Conservation (phyloP, 2,329 filamentous ascomycete species). For the Aureobasidium namibiae region DNA sequence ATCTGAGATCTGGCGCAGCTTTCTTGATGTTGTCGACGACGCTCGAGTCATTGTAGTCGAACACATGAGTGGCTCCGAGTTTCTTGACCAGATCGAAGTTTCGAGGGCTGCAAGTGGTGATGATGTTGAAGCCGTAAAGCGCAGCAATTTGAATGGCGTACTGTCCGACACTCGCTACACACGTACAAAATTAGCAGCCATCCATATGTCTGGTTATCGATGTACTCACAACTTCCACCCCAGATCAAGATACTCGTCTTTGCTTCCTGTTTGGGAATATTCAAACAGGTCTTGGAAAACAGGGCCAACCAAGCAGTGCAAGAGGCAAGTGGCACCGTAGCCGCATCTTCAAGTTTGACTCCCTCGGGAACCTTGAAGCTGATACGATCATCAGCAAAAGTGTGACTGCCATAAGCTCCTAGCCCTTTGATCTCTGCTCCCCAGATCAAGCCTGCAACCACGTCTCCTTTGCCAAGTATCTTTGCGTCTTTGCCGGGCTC, state of each 20-base stretch:
- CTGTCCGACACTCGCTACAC: not conserved
- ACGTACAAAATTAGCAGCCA: not conserved
- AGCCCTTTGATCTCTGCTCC: constrained; percentile 8
- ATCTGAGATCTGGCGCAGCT: constrained; percentile 35
- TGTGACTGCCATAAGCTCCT: not conserved
- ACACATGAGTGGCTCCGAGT: constrained; percentile 41
- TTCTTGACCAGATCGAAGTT: constrained; percentile 41
- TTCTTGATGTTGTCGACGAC: constrained; percentile 39
- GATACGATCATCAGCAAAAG: not conserved
- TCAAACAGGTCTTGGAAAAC: not conserved
- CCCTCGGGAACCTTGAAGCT: not conserved
- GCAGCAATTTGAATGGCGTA: not conserved
- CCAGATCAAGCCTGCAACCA: constrained; percentile 39
- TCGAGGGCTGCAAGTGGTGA: constrained; percentile 38
- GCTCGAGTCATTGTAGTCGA: constrained; percentile 42
- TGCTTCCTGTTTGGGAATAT: not conserved
- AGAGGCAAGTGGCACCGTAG: not conserved
- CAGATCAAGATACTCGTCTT: not conserved
- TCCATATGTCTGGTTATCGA: accelerated
- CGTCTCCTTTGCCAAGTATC: constrained; percentile 41
- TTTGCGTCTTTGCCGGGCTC: constrained; percentile 44
- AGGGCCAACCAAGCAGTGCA: constrained; percentile 7
- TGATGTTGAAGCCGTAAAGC: constrained; percentile 33
- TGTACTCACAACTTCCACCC: constrained; percentile 1
- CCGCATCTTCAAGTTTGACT: not conserved